Evolutionary conservation across 192 early-diverging fungal genomes (phyloP).

Genomic region (Glomus cerebriforme): DNA sequence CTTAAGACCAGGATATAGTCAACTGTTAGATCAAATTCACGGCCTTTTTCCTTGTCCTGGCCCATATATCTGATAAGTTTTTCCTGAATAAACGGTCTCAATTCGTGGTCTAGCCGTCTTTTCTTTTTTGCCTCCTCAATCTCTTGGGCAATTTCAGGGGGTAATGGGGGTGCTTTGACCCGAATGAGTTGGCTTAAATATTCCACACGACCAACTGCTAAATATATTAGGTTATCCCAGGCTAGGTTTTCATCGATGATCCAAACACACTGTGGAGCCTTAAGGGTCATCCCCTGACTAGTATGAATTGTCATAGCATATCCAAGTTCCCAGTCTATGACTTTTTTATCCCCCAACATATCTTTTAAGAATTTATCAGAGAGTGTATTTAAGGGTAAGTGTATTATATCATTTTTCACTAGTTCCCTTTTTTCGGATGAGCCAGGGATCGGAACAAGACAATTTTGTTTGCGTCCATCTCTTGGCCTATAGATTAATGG

Average conservation of each 20-base stretch:
- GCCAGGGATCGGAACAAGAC: no score
- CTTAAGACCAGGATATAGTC: not conserved
- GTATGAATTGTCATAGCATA: slow-evolving; percentile 23
- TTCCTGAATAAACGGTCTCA: slow-evolving; percentile 6
- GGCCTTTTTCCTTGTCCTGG: slow-evolving; percentile 3
- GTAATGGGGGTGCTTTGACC: not conserved
- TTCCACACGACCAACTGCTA: slow-evolving; percentile 13
- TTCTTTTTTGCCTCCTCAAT: slow-evolving; percentile 7
- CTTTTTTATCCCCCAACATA: not conserved
- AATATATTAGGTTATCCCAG: slow-evolving; percentile 21
- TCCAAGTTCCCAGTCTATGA: slow-evolving; percentile 10
- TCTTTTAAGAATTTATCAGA: slow-evolving; percentile 13
- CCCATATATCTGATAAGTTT: slow-evolving; percentile 20
- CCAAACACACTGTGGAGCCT: slow-evolving; percentile 18
- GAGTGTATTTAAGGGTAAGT: slow-evolving; percentile 8
- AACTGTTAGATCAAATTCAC: slow-evolving; percentile 1
- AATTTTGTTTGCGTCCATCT: no score
- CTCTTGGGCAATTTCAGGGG: slow-evolving; percentile 13
- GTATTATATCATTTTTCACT: not conserved
- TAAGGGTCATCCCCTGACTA: slow-evolving; percentile 19
- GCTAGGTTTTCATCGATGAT: slow-evolving; percentile 22
- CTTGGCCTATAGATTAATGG: no score
- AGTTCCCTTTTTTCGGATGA: not conserved
- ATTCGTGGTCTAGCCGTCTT: not conserved
- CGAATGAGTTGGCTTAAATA: slow-evolving; percentile 17